phyloP scores from a whole-genome alignment of 2,329 filamentous ascomycete genomes.

The Leptographium wingfieldii region DNA sequence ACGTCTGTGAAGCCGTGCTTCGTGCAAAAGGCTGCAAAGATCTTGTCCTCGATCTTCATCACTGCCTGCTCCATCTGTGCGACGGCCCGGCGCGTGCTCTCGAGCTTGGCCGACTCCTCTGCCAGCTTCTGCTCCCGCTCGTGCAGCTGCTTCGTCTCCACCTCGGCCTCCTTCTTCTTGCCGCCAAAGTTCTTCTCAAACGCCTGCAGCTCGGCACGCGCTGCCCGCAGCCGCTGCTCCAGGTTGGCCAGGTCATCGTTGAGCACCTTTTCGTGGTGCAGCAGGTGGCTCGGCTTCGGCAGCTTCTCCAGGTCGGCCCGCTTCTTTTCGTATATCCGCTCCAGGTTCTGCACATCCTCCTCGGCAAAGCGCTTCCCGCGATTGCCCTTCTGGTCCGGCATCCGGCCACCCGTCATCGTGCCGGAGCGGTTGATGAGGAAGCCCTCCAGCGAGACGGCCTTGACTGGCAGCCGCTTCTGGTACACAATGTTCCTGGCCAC shows the following conservation, averaged over 20 bases:
- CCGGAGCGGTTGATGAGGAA: conserved; percentile 94
- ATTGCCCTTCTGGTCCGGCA: conserved; percentile 58
- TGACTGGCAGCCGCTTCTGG: conserved; percentile 71
- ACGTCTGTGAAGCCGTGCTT: conserved; percentile 81
- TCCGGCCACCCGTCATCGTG: conserved; percentile 89
- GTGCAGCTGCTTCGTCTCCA: conserved; percentile 58
- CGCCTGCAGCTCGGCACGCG: conserved; percentile 62
- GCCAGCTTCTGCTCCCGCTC: conserved; percentile 69
- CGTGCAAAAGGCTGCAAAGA: conserved; percentile 77
- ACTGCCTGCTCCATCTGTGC: conserved; percentile 50
- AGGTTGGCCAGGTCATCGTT: conserved; percentile 69
- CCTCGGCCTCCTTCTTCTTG: conserved; percentile 70
- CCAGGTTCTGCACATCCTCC: conserved; percentile 74
- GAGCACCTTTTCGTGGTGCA: conserved; percentile 66
- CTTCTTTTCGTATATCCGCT: conserved; percentile 61
- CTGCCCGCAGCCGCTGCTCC: conserved; percentile 60
- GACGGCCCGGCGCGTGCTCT: conserved; percentile 38
- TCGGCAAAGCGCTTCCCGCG: conserved; percentile 75
- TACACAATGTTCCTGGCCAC: conserved; percentile 87
- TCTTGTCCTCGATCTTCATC: conserved; percentile 70
- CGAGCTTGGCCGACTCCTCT: conserved; percentile 57
- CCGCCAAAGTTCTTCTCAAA: conserved; percentile 74
- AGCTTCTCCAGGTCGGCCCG: conserved; percentile 67
- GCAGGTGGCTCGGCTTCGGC: conserved; percentile 63
- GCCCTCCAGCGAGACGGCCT: conserved; percentile 90